A percentile compares a stretch with the other conserved stretches of the same genome.
Conservation (phyloP, 2,329 filamentous ascomycete genomes). For the Fusarium sp. region DNA sequence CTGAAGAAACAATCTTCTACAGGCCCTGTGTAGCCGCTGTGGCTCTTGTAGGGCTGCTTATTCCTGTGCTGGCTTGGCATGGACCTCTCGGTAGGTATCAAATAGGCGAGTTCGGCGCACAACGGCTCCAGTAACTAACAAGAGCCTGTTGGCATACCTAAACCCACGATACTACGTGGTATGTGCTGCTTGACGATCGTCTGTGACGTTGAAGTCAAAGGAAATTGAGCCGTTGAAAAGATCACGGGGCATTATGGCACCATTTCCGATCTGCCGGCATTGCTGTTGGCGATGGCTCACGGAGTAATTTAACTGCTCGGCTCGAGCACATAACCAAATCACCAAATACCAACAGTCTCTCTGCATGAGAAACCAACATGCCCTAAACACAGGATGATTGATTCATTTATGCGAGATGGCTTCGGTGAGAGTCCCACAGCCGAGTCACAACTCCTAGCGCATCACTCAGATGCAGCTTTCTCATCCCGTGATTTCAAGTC, state of each 20-base stretch:
- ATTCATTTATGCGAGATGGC: constrained; percentile 11
- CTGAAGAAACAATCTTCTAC: background rate
- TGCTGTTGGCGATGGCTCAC: background rate
- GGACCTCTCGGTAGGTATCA: background rate
- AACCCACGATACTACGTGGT: constrained; percentile 10
- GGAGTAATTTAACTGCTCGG: background rate
- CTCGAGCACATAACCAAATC: background rate
- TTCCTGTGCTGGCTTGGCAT: constrained; percentile 10
- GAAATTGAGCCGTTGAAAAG: constrained; percentile 24
- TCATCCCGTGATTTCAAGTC: background rate
- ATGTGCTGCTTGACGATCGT: constrained; percentile 10
- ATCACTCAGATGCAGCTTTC: background rate
- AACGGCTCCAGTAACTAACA: constrained; percentile 2
- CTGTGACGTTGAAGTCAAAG: constrained; percentile 9
- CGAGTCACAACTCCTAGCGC: background rate
- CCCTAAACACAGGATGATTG: background rate
- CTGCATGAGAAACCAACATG: background rate
- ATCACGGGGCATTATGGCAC: constrained; percentile 27
- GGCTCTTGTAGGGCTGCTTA: constrained; percentile 37
- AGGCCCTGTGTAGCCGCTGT: constrained; percentile 21
- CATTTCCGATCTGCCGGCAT: constrained; percentile 16
- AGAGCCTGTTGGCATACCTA: background rate
- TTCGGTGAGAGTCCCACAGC: background rate
- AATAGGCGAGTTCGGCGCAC: constrained; percentile 32
- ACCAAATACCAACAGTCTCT: background rate